These are phyloP conservation scores for Potentilla sterilis DNA, from an alignment of 306 rosid genomes.

Conservation along the genomic window DNA sequence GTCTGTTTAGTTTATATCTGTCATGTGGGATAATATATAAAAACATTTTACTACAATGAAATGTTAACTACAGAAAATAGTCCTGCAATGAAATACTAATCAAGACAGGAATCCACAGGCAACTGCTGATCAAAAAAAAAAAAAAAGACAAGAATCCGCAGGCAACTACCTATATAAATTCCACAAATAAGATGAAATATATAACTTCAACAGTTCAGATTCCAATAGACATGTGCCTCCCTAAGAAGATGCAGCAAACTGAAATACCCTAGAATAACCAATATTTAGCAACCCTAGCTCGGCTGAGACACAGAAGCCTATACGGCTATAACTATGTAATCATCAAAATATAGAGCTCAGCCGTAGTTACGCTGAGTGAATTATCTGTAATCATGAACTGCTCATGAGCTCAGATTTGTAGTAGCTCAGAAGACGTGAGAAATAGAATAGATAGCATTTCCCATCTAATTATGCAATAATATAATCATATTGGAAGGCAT, in stretches of 20 bases:
- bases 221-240: background rate
- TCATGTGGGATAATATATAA: background rate
- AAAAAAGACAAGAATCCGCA: background rate
- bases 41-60: background rate
- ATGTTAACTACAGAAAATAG: background rate
- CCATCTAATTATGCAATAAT: background rate
- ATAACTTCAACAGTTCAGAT: background rate
- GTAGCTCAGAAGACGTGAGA: background rate
- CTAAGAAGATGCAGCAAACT: slow-evolving; percentile 11
- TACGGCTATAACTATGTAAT: background rate
- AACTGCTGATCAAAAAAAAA: background rate
- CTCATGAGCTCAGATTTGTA: background rate
- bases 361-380: background rate
- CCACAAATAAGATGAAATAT: background rate
- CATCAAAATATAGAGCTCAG: background rate
- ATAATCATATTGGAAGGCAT: background rate
- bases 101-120: background rate
- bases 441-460: background rate
- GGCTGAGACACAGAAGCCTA: background rate
- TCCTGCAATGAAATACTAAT: background rate
- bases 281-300: background rate
- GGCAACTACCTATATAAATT: background rate
- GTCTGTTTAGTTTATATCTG: background rate
- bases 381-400: background rate
- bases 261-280: background rate